phyloP scores from a whole-genome alignment of 495 filamentous ascomycete species.

The Aspergillus incahuasiensis region DNA sequence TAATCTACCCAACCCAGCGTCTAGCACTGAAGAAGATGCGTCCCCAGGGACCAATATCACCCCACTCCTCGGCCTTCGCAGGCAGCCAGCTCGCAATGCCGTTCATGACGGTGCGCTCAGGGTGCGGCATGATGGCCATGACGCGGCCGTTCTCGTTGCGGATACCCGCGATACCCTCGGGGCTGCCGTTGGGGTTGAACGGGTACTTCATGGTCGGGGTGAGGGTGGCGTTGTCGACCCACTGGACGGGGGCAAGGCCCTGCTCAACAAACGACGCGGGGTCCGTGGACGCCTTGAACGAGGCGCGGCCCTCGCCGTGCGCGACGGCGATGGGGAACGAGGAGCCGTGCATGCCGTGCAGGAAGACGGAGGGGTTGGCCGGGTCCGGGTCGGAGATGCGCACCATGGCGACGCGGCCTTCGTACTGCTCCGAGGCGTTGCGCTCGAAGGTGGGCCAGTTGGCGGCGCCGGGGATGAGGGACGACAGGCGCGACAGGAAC shows the following conservation, averaged over 20 bases:
- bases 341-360: slow-evolving; percentile 84
- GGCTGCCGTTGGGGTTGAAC: slow-evolving; percentile 90
- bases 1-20: slow-evolving; percentile 70
- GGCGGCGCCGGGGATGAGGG: slow-evolving; percentile 78
- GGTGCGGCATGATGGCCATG: slow-evolving; percentile 93
- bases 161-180: slow-evolving; percentile 79
- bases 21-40: slow-evolving; percentile 75
- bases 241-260: slow-evolving; percentile 67
- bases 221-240: slow-evolving; percentile 71
- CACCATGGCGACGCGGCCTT: slow-evolving; percentile 87
- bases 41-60: slow-evolving; percentile 84
- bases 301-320: slow-evolving; percentile 88
- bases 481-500: slow-evolving; percentile 80
- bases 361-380: slow-evolving; percentile 69
- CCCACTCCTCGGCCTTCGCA: slow-evolving; percentile 63
- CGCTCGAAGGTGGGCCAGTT: slow-evolving; percentile 85
- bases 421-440: slow-evolving; percentile 87
- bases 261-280: slow-evolving; percentile 52
- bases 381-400: slow-evolving; percentile 60
- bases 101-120: slow-evolving; percentile 83
- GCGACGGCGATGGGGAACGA: slow-evolving; percentile 82
- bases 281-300: slow-evolving; percentile 48
- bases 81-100: slow-evolving; percentile 77
- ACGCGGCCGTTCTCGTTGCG: slow-evolving; percentile 78
- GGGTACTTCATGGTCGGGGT: slow-evolving; percentile 79